Conservation (phyloP, 1,284 basidiomycete genomes). For the Ganoderma meredithae region DNA sequence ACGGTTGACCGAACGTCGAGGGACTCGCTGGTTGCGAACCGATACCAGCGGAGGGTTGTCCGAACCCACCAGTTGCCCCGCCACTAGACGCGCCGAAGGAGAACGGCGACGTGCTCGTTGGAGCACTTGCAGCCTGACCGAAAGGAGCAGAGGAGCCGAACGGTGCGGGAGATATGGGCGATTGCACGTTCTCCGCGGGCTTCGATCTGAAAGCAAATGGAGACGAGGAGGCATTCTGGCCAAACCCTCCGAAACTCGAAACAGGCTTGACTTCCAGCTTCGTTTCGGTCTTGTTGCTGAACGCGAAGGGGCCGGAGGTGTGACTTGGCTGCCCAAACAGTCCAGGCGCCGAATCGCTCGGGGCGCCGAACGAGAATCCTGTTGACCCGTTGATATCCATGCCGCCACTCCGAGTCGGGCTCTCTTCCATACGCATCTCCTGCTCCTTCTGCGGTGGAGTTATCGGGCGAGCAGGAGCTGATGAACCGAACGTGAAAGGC, state of each 20-base stretch:
- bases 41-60: constrained; percentile 33
- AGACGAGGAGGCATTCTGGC: constrained; percentile 24
- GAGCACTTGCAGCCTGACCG: constrained; percentile 29
- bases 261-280: constrained; percentile 36
- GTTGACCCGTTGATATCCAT: constrained; percentile 40
- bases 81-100: constrained; percentile 34
- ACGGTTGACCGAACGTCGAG: constrained; percentile 38
- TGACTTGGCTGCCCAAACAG: constrained; percentile 37
- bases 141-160: constrained; percentile 35
- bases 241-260: constrained; percentile 31
- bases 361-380: constrained; percentile 32
- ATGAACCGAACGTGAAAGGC: constrained; percentile 37
- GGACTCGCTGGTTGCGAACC: constrained; percentile 39
- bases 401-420: constrained; percentile 39
- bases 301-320: constrained; percentile 32
- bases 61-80: constrained; percentile 37
- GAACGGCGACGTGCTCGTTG: constrained; percentile 34
- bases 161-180: constrained; percentile 31
- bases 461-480: constrained; percentile 30
- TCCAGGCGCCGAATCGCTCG: constrained; percentile 26
- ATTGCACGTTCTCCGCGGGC: constrained; percentile 32
- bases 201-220: constrained; percentile 39
- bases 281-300: constrained; percentile 31
- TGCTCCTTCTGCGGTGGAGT: constrained; percentile 42
- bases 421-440: constrained; percentile 48